A percentile compares a stretch with the other conserved stretches of the same genome.
phyloP scores from a whole-genome alignment of 768 basidiomycete species.

The Trametes elegans region DNA sequence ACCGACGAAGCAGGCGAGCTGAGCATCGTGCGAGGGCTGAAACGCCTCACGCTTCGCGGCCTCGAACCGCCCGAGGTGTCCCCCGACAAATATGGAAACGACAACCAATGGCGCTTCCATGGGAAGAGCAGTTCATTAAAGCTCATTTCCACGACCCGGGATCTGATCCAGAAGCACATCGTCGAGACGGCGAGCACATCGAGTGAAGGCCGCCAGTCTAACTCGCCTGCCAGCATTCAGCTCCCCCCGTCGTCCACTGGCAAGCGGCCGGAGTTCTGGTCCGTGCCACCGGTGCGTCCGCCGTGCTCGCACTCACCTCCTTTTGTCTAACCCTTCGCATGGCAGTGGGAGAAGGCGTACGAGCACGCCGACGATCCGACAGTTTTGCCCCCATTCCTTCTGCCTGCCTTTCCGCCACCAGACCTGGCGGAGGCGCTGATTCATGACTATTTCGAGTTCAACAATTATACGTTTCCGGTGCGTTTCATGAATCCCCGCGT shows the following conservation, averaged over 20 bases:
- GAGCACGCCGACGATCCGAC: conserved; percentile 37
- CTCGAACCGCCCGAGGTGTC: conserved; percentile 37
- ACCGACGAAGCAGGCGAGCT: conserved; percentile 39
- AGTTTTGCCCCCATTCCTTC: conserved; percentile 29
- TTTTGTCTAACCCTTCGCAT: conserved; percentile 1
- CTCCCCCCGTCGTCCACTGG: conserved; percentile 19
- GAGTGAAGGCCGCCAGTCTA: conserved; percentile 18
- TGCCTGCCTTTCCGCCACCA: conserved; percentile 54
- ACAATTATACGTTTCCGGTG: conserved; percentile 55
- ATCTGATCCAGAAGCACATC: conserved; percentile 51
- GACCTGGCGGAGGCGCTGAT: conserved; percentile 62
- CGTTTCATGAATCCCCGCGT: background rate
- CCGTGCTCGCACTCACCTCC: background rate
- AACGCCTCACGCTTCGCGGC: conserved; percentile 37
- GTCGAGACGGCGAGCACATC: conserved; percentile 39
- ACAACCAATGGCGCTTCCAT: conserved; percentile 53
- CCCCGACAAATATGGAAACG: conserved; percentile 23
- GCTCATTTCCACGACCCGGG: conserved; percentile 52
- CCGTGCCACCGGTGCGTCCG: conserved; percentile 48
- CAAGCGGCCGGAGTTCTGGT: conserved; percentile 51
- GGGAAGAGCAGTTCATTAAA: conserved; percentile 59
- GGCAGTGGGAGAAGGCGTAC: conserved; percentile 32
- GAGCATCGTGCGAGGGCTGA: conserved; percentile 38
- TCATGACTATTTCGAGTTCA: conserved; percentile 62
- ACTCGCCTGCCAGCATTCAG: conserved; percentile 13